Evolutionary conservation across 176 grass and related monocot species (phyloP).

Genomic region (Paspalum vaginatum): DNA sequence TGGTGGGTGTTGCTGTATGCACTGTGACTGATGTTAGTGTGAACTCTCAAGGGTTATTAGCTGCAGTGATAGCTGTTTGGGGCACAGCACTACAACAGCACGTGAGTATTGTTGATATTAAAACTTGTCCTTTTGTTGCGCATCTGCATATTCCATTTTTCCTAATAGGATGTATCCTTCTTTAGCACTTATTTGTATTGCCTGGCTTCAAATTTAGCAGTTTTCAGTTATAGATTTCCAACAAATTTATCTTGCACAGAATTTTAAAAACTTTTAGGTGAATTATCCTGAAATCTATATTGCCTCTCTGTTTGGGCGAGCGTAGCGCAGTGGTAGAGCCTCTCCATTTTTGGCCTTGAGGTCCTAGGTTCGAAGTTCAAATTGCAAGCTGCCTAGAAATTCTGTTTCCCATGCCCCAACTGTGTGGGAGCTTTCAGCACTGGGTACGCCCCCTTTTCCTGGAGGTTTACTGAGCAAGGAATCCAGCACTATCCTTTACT

Average conservation of each 20-base stretch:
- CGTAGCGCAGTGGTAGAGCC: background rate
- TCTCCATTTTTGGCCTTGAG: background rate
- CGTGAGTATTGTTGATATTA: constrained; percentile 48
- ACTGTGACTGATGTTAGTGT: constrained; percentile 74
- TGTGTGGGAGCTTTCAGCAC: background rate
- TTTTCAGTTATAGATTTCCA: background rate
- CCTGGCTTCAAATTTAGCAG: background rate
- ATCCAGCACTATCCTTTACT: background rate
- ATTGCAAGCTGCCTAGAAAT: background rate
- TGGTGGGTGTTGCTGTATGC: constrained; percentile 67
- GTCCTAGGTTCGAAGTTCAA: background rate
- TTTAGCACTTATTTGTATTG: background rate
- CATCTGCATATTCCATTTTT: background rate
- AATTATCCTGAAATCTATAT: background rate
- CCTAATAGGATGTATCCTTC: background rate
- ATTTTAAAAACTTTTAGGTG: background rate
- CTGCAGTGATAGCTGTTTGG: constrained; percentile 66
- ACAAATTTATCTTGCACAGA: background rate
- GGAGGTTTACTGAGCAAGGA: background rate
- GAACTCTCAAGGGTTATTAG: constrained; percentile 59
- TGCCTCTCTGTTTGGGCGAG: background rate
- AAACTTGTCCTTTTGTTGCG: background rate
- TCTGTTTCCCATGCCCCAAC: background rate
- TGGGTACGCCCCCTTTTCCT: background rate
- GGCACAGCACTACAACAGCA: constrained; percentile 75